Percentiles rank a stretch among this genome's conserved stretches.
phyloP scores from a whole-genome alignment of 2,329 filamentous ascomycete genomes.

The Clonostachys solani region DNA sequence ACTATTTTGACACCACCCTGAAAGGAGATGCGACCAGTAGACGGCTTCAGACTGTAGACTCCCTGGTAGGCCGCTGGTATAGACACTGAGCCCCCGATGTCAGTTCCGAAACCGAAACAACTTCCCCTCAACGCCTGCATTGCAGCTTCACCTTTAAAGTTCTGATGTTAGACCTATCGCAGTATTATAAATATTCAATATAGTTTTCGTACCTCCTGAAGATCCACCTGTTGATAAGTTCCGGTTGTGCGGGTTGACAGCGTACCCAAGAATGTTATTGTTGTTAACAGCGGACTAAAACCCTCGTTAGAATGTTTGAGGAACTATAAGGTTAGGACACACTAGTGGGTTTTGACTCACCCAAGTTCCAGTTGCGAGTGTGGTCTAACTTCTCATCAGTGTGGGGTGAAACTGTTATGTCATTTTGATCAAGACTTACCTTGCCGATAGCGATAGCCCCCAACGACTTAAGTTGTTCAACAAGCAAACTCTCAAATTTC shows the following conservation, averaged over 20 bases:
- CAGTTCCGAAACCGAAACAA: slow-evolving; percentile 82
- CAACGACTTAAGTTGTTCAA: slow-evolving; percentile 65
- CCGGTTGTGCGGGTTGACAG: slow-evolving; percentile 59
- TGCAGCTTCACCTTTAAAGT: slow-evolving; percentile 56
- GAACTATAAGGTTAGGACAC: too few species aligned
- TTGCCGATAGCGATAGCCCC: slow-evolving; percentile 90
- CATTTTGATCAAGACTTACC: slow-evolving; percentile 70
- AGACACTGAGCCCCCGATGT: slow-evolving; percentile 86
- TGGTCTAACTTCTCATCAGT: too few species aligned
- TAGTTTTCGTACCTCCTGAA: slow-evolving; percentile 56
- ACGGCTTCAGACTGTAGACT: slow-evolving; percentile 56
- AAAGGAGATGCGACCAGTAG: slow-evolving; percentile 12
- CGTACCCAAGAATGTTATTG: slow-evolving; percentile 60
- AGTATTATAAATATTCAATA: too few species aligned
- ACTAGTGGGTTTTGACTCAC: too few species aligned
- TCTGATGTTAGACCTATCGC: too few species aligned
- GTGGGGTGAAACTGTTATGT: slow-evolving; percentile 6
- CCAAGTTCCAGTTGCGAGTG: too few species aligned
- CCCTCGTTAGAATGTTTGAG: too few species aligned
- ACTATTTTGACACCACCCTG: not conserved
- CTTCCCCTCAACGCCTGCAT: slow-evolving; percentile 77
- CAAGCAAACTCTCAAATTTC: slow-evolving; percentile 42
- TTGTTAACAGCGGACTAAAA: slow-evolving; percentile 1
- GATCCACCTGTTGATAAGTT: slow-evolving; percentile 70
- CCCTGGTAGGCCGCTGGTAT: slow-evolving; percentile 87